A percentile compares a stretch with the other conserved stretches of the same genome.
These are phyloP conservation scores for Corynascus novoguineensis DNA, from an alignment of 495 filamentous ascomycete species.

Conservation along the genomic window DNA sequence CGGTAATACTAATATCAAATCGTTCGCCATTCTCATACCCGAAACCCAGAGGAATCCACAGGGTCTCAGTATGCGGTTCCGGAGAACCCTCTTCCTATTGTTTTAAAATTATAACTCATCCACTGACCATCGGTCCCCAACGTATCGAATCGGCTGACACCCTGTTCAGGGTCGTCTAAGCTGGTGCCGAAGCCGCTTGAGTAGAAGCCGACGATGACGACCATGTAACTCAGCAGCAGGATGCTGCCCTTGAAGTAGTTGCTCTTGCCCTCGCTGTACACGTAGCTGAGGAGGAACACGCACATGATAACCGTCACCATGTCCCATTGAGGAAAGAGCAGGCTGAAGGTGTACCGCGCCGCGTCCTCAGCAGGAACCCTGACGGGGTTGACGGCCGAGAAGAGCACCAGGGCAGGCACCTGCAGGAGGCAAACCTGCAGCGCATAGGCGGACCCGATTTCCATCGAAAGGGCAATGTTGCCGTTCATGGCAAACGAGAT, in stretches of 20 bases:
- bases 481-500: slow-evolving; percentile 99
- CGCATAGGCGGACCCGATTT: slow-evolving; percentile 96
- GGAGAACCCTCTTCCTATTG: slow-evolving; percentile 41
- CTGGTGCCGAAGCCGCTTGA: slow-evolving; percentile 68
- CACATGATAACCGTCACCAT: slow-evolving; percentile 97
- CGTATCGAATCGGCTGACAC: slow-evolving; percentile 65
- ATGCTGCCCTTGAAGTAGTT: slow-evolving; percentile 93
- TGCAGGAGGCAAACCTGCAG: slow-evolving; percentile 97
- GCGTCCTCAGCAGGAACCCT: slow-evolving; percentile 47
- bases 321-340: slow-evolving; percentile 99
- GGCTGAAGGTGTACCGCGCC: slow-evolving; percentile 73
- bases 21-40: too few species aligned
- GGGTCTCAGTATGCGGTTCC: slow-evolving; percentile 32
- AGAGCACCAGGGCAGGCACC: slow-evolving; percentile 87
- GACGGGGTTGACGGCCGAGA: slow-evolving; percentile 58
- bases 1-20: too few species aligned
- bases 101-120: slow-evolving; percentile 46
- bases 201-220: slow-evolving; percentile 89
- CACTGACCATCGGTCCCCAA: slow-evolving; percentile 49
- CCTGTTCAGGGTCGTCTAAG: slow-evolving; percentile 51
- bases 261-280: slow-evolving; percentile 97
- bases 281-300: slow-evolving; percentile 93
- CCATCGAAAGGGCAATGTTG: slow-evolving; percentile 99
- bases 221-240: slow-evolving; percentile 86
- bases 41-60: too few species aligned